Percentiles rank a stretch among this genome's conserved stretches.
These are phyloP conservation scores for Boletus reticulatus DNA, from an alignment of 768 basidiomycete species.

Conservation along the genomic window DNA sequence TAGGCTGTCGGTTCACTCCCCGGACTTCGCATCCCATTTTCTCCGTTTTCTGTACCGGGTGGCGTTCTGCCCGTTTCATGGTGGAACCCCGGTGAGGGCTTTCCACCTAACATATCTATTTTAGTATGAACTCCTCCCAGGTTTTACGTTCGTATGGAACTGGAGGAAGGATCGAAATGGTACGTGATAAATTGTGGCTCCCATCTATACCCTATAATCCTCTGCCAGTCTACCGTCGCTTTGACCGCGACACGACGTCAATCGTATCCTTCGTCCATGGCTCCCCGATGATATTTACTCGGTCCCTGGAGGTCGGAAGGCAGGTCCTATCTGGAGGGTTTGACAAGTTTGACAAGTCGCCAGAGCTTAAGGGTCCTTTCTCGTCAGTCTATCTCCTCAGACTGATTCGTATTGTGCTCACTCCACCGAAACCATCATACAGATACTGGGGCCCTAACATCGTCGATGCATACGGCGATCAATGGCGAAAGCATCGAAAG, in stretches of 20 bases:
- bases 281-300: constrained; percentile 13
- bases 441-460: constrained; percentile 24
- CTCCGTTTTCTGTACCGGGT: constrained; percentile 5
- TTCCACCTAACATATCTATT: not conserved
- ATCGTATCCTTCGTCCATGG: constrained; percentile 16
- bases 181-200: not conserved
- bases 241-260: constrained; percentile 9
- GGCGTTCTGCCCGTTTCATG: constrained; percentile 1
- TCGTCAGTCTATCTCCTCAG: not conserved
- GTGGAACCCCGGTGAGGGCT: constrained; percentile 20
- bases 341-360: not conserved
- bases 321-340: constrained; percentile 8
- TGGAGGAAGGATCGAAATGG: constrained; percentile 17
- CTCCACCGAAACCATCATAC: not conserved
- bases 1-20: constrained; percentile 12
- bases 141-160: constrained; percentile 15
- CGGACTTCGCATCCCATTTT: constrained; percentile 14
- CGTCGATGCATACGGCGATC: constrained; percentile 7
- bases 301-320: constrained; percentile 15
- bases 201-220: too few species aligned
- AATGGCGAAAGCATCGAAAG: constrained; percentile 21
- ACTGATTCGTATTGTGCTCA: not conserved
- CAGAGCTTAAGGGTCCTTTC: not conserved
- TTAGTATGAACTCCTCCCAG: not conserved
- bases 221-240: too few species aligned